Conservation (phyloP, 2,329 filamentous ascomycete genomes). For the Aotearoamyces nothofagi region DNA sequence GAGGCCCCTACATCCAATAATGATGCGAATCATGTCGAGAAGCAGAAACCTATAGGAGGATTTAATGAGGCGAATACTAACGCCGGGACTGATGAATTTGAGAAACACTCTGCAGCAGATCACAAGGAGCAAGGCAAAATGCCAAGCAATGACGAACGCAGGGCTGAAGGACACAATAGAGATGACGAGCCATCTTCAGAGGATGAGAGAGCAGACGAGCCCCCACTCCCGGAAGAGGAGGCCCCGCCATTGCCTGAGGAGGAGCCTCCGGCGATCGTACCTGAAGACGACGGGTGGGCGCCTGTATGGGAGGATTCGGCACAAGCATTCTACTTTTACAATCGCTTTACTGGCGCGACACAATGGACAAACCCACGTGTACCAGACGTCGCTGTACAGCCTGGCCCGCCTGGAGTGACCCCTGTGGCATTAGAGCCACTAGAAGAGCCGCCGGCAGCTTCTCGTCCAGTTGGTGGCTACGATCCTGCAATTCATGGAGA, state of each 20-base stretch:
- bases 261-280: constrained; percentile 21
- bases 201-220: constrained; percentile 10
- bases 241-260: constrained; percentile 27
- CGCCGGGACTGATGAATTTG: constrained; percentile 10
- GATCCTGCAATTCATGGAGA: constrained; percentile 93
- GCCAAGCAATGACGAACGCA: not conserved
- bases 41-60: not conserved
- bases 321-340: constrained; percentile 66
- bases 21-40: not conserved
- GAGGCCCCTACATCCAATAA: constrained; percentile 1
- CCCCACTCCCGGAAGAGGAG: constrained; percentile 20
- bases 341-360: constrained; percentile 53
- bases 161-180: constrained; percentile 1
- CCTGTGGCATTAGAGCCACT: constrained; percentile 13
- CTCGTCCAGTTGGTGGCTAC: constrained; percentile 55
- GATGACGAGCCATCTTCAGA: not conserved
- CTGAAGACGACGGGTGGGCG: constrained; percentile 60
- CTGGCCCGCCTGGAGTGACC: constrained; percentile 17
- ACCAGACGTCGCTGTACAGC: constrained; percentile 17
- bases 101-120: constrained; percentile 25
- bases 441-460: constrained; percentile 19
- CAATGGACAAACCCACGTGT: constrained; percentile 78
- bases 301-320: constrained; percentile 56
- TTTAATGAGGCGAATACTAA: not conserved
- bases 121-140: constrained; percentile 7